Evolutionary conservation across 2,329 filamentous ascomycete species (phyloP), one percentile per base, ranked within the genome.

Genomic region (Calycina herbarum): DNA sequence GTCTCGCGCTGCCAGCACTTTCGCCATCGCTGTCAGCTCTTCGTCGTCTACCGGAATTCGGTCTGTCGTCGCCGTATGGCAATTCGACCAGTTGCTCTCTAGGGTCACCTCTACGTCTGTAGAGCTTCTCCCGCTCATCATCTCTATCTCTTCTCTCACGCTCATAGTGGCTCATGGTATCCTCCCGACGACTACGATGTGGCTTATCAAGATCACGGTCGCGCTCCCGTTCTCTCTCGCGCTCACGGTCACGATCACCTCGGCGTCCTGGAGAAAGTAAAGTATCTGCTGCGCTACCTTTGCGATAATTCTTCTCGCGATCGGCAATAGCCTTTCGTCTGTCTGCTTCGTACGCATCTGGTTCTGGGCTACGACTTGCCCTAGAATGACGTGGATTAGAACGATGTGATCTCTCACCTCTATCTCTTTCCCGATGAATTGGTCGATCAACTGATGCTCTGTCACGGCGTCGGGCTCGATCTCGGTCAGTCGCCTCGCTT

Each of bases 301-400:
- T 96, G 77, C 92, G 89, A 79, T 97, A 96, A 73, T 96, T 94
- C 70, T 94, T 90, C 80, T 98, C 96, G 59, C 96, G 90, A 76
- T 97, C 94, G 65, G 94, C 93, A 75, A 95, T 94, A 56, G 94
- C 94, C 78, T 94, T 95, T 74, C 93, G 90, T 70, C 95, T 89
- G 76, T 99, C 95, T 67, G 94, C 95, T 79, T 98, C 95, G 78
- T 99, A 99, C 24, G 92, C 87, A 79, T 99, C 94, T 66, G 87
- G 86, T 78, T 98, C 95, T n/a, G 93, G 94, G 72, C 90, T 94
- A 73, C 93, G 92, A 76, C 92, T 96, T 72, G 87, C 86, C 72
- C 92, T 83, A 71, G 80, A 79, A 74, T 82, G 79, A 73, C 86
- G 85, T 71, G 80, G 82, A 72, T 82, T 81, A 74, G 81, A 81